A percentile compares a stretch with the other conserved stretches of the same genome.
Evolutionary conservation across 768 basidiomycete genomes (phyloP).

Genomic region (Dendrothele bispora): DNA sequence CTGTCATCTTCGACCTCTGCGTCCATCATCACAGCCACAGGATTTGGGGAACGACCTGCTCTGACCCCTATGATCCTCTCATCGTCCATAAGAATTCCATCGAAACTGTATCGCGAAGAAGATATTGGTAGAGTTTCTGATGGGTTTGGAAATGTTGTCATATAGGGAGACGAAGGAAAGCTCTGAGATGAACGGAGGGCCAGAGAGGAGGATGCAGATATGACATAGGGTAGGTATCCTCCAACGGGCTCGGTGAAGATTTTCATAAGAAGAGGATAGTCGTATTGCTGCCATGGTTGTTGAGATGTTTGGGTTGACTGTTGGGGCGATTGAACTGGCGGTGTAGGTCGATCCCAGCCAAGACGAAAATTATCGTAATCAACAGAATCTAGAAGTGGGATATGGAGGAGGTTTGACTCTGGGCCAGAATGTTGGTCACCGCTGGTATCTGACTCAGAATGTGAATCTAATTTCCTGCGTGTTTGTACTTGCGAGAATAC

Average conservation of each 20-base stretch:
- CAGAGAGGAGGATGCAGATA: too few species aligned
- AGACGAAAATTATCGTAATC: too few species aligned
- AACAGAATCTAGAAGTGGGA: neutral
- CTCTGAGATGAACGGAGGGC: neutral
- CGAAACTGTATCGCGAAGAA: neutral
- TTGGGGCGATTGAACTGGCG: neutral
- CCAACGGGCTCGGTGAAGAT: conserved; percentile 6
- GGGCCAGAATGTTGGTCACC: too few species aligned
- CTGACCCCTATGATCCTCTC: conserved; percentile 5
- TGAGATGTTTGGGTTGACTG: neutral
- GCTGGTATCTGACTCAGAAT: too few species aligned
- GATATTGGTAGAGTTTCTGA: too few species aligned
- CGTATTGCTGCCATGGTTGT: neutral
- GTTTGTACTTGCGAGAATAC: neutral
- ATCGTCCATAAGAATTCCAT: conserved; percentile 9
- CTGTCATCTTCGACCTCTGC: too few species aligned
- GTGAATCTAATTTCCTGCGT: neutral
- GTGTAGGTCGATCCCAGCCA: too few species aligned
- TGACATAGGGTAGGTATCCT: conserved; percentile 5
- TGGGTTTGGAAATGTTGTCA: too few species aligned
- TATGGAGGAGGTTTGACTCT: neutral
- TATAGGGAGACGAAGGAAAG: too few species aligned
- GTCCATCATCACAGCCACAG: too few species aligned
- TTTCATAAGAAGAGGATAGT: neutral
- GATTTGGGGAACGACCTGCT: too few species aligned